Percentiles rank a stretch among this genome's conserved stretches.
phyloP scores from a whole-genome alignment of 176 grass and related monocot genomes.

The Hordeum marinum region DNA sequence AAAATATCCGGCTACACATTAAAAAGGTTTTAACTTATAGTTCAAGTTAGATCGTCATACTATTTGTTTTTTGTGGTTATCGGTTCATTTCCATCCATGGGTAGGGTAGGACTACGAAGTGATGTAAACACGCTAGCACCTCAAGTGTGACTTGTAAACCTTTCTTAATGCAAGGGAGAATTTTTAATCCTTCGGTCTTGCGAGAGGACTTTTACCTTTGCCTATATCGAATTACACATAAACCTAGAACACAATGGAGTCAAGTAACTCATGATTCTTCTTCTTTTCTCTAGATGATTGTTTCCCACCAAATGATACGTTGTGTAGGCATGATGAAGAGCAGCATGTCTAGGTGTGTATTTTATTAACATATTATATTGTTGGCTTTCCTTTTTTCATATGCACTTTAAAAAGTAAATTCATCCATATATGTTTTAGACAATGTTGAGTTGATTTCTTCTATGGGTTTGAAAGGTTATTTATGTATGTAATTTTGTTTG shows the following conservation, averaged over 20 bases:
- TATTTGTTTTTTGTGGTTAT: background rate
- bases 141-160: background rate
- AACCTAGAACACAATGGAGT: background rate
- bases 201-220: background rate
- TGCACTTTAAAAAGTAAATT: background rate
- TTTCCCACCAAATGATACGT: background rate
- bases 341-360: background rate
- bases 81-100: background rate
- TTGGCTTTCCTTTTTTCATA: background rate
- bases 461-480: background rate
- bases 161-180: too few species aligned
- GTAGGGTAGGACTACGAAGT: background rate
- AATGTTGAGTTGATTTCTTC: background rate
- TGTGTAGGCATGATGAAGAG: background rate
- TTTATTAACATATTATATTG: too few species aligned
- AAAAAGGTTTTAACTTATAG: background rate
- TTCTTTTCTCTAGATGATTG: background rate
- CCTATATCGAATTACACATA: background rate
- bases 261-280: background rate
- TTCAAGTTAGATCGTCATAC: background rate
- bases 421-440: background rate
- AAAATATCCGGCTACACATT: background rate
- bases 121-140: background rate
- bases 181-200: background rate
- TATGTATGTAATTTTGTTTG: background rate